Evolutionary conservation across 805 yeast genomes (phyloP).

Genomic region (Saccharomycopsis selenospora): DNA sequence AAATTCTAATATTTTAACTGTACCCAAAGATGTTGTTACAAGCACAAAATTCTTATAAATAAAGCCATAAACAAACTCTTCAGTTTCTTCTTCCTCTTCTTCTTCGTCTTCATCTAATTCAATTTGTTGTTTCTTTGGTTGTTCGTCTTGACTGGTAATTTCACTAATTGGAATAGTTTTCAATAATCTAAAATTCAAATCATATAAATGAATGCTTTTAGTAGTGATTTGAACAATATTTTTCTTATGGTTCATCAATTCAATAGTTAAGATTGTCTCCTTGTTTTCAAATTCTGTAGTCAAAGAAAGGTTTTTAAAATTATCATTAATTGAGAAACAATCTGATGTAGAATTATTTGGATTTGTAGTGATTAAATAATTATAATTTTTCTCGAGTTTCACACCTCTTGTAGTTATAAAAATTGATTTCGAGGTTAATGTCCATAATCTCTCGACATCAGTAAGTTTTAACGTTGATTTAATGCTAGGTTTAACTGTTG

Average conservation of each 20-base stretch:
- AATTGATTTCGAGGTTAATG: slow-evolving; percentile 29
- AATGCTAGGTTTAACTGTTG: slow-evolving; percentile 61
- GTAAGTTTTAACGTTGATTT: slow-evolving; percentile 64
- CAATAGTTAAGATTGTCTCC: slow-evolving; percentile 25
- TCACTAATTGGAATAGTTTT: slow-evolving; percentile 17
- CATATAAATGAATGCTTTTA: slow-evolving; percentile 54
- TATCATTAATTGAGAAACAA: slow-evolving; percentile 52
- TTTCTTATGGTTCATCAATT: slow-evolving; percentile 46
- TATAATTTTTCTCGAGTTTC: slow-evolving; percentile 36
- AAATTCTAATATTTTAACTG: slow-evolving; percentile 15
- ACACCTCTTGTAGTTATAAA: slow-evolving; percentile 22
- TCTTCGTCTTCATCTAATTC: slow-evolving; percentile 16
- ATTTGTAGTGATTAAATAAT: slow-evolving; percentile 67
- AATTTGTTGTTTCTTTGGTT: slow-evolving; percentile 17
- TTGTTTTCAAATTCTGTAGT: slow-evolving; percentile 15
- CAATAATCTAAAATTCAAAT: slow-evolving; percentile 43
- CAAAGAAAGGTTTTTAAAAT: slow-evolving; percentile 9
- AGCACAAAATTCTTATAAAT: slow-evolving; percentile 12
- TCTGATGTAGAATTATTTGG: slow-evolving; percentile 57
- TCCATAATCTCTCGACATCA: slow-evolving; percentile 72
- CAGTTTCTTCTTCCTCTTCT: slow-evolving; percentile 10
- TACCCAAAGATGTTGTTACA: slow-evolving; percentile 18
- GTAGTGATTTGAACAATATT: slow-evolving; percentile 71
- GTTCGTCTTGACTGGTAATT: slow-evolving; percentile 6
- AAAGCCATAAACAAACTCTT: slow-evolving; percentile 15